Conservation (phyloP, 305 asterid species). For the Fraxinus xanthoxyloides region DNA sequence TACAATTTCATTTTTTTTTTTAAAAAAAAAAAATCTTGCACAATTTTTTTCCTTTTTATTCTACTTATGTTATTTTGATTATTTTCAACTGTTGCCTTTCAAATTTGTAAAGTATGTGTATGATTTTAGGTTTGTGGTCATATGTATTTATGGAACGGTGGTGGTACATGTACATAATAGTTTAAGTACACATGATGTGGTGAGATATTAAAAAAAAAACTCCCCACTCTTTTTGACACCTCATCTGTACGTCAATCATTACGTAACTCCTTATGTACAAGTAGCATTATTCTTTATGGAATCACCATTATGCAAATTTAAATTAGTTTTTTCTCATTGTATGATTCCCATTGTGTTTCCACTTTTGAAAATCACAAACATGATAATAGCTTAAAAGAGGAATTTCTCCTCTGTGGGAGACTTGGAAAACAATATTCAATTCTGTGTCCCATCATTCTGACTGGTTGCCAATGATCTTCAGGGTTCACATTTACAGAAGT, state of each 20-base stretch:
- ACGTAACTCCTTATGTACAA: neutral
- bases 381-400: neutral
- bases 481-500: conserved; percentile 82
- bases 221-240: neutral
- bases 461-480: conserved; percentile 23
- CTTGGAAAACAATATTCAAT: neutral
- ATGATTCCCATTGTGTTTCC: neutral
- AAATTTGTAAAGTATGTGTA: neutral
- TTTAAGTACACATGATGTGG: neutral
- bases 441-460: conserved; percentile 17
- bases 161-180: neutral
- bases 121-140: neutral
- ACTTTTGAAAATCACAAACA: neutral
- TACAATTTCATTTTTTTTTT: neutral
- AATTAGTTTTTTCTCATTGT: neutral
- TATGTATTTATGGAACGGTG: neutral
- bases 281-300: neutral
- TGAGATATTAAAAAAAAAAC: too few species aligned
- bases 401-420: neutral
- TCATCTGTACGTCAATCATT: neutral
- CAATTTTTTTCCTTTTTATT: neutral
- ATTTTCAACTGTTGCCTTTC: neutral
- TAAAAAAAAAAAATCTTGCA: neutral
- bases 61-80: neutral
- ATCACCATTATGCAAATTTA: neutral